Evolutionary conservation across 768 basidiomycete species (phyloP), one percentile per base, ranked within the genome.

Genomic region (Tubosaeta brunneosetosa): DNA sequence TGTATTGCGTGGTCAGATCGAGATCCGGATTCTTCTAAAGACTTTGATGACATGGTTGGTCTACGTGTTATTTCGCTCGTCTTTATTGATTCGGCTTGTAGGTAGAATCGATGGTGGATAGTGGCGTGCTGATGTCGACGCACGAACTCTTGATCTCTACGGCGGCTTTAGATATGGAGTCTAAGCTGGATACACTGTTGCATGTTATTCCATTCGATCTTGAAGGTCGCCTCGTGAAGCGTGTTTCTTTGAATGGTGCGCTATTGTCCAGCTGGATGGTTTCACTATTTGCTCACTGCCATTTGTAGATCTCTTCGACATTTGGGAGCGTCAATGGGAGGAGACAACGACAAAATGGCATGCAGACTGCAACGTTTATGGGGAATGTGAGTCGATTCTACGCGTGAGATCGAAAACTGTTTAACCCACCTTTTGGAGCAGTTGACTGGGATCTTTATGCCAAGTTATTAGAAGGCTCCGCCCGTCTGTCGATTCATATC

Each of bases 21-120:
- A 25, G 73, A 72, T 29, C 62, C 70, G n/a, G 58, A 70, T 4
- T 65, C 68, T 10, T 59, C 70, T 12, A 62, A 72, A 29, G 86
- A 89, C 63, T 77, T 88, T 44, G 62, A 71, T 33, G 74, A 76
- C 36, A 85, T 86, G 86, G 87, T 87, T 46, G 1, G 75, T 55
- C 9, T n/a, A 25, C 9, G 1, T 4, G 19, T 46, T 34, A 6
- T 29, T 44, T 22, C 29, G 5, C n/a, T 31, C 14, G 12, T 12
- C 12, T 40, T 19, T 26, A 17, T 46, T 63, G 37, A 64, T 44
- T 13, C 44, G 33, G n/a, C 45, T 37, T 34, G 12, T 40, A 88
- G 85, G 72, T 80, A 19, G 67, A 71, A n/a, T 76, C 77, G 47
- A 69, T 82, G 33, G 67, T 78, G 1, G 60, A 72, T 2, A 77